phyloP scores from a whole-genome alignment of 345 rosid genomes.

The Hevea brasiliensis region DNA sequence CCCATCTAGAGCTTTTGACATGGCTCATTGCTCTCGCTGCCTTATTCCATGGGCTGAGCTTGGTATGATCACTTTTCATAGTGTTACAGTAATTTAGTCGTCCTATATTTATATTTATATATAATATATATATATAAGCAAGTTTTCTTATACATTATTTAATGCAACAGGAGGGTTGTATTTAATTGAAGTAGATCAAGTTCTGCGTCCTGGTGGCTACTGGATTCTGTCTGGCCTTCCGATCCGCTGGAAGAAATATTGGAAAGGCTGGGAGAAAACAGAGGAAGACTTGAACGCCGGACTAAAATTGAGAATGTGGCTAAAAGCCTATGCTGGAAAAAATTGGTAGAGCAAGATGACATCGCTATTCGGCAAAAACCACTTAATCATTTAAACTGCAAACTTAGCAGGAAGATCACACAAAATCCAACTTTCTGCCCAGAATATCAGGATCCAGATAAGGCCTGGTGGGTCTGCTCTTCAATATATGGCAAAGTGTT shows the following conservation, averaged over 20 bases:
- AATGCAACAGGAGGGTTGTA: constrained; percentile 39
- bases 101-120: too few species aligned
- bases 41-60: constrained; percentile 44
- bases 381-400: constrained; percentile 34
- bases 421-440: constrained; percentile 30
- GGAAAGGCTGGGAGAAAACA: constrained; percentile 45
- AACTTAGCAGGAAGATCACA: constrained; percentile 23
- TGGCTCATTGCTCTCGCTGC: constrained; percentile 55
- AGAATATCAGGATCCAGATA: constrained; percentile 30
- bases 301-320: constrained; percentile 44
- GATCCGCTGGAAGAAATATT: constrained; percentile 45
- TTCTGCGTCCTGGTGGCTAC: constrained; percentile 55
- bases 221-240: constrained; percentile 68
- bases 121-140: too few species aligned
- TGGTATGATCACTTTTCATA: constrained; percentile 20
- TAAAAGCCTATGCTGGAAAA: constrained; percentile 50
- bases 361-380: constrained; percentile 57
- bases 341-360: constrained; percentile 44
- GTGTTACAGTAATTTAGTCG: too few species aligned
- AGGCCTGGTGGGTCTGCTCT: constrained; percentile 36
- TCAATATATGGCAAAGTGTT: not conserved
- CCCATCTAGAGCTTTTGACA: constrained; percentile 49
- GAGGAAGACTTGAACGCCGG: constrained; percentile 36
- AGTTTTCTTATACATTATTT: too few species aligned
- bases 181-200: constrained; percentile 48